Evolutionary conservation across 345 rosid genomes (phyloP).

Genomic region (Populus tremula): DNA sequence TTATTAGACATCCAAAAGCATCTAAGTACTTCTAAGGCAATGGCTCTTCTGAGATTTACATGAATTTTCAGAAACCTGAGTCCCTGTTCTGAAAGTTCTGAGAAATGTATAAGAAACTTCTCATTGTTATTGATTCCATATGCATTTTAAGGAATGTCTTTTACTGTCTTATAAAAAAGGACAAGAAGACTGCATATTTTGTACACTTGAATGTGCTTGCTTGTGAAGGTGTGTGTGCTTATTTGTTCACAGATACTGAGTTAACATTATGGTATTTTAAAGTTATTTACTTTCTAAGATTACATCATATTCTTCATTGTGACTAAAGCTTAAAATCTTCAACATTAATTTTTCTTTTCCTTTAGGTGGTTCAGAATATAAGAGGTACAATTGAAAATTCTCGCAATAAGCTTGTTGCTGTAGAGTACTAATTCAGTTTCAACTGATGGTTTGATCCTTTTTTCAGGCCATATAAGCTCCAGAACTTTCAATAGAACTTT

Average conservation of each 20-base stretch:
- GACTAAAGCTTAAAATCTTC: neutral
- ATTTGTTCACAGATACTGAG: neutral
- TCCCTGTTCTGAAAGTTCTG: neutral
- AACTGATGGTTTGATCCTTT: neutral
- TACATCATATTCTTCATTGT: neutral
- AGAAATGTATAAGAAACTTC: neutral
- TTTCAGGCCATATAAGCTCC: constrained; percentile 28
- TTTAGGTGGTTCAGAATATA: neutral
- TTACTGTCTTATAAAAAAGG: neutral
- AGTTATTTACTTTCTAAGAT: neutral
- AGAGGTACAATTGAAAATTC: neutral
- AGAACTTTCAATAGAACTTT: constrained; percentile 14
- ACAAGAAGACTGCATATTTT: neutral
- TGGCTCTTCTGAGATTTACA: neutral
- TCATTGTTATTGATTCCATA: neutral
- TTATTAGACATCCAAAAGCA: neutral
- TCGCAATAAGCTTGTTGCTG: neutral
- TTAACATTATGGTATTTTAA: neutral
- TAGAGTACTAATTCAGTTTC: neutral
- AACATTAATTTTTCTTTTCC: neutral
- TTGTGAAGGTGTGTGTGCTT: neutral
- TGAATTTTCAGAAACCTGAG: neutral
- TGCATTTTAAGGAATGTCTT: neutral
- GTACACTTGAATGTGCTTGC: neutral
- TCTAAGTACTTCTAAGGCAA: neutral